Evolutionary conservation across 257 asterid species (phyloP).

Genomic region (Fraxinus anomala): DNA sequence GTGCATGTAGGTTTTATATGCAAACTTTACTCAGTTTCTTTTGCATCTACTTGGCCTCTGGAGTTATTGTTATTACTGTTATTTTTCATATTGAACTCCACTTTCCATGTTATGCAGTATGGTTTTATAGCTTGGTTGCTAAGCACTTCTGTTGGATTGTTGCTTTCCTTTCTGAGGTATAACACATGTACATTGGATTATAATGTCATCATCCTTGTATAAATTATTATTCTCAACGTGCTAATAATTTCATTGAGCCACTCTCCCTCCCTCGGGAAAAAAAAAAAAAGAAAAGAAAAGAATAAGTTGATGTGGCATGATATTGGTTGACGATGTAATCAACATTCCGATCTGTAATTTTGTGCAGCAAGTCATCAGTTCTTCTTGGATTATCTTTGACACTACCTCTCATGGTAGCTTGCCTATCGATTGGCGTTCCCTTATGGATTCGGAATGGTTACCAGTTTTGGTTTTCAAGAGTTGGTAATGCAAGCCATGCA

Average conservation of each 20-base stretch:
- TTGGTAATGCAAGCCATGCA: slow-evolving; percentile 49
- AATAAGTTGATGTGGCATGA: slow-evolving; percentile 10
- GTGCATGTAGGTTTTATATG: background rate
- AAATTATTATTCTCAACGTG: background rate
- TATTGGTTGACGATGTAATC: background rate
- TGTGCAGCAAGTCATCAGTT: slow-evolving; percentile 92
- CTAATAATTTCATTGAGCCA: background rate
- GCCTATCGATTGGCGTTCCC: slow-evolving; percentile 90
- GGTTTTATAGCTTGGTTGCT: slow-evolving; percentile 96
- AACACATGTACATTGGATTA: no score
- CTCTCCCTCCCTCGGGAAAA: background rate
- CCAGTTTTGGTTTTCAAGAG: slow-evolving; percentile 78
- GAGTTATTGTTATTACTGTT: background rate
- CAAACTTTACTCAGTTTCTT: slow-evolving; percentile 2
- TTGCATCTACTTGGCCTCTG: slow-evolving; percentile 2
- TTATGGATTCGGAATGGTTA: slow-evolving; percentile 92
- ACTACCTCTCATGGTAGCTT: slow-evolving; percentile 96
- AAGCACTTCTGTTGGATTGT: slow-evolving; percentile 91
- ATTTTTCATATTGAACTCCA: slow-evolving; percentile 7
- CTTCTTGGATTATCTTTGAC: slow-evolving; percentile 96
- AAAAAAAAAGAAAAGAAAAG: background rate
- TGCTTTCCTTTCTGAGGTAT: slow-evolving; percentile 97
- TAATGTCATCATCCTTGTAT: no score
- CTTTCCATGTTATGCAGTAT: slow-evolving; percentile 60
- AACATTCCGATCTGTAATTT: slow-evolving; percentile 25